These are phyloP conservation scores for Arctostaphylos glauca DNA, from an alignment of 148 eudicot species.

Conservation along the genomic window DNA sequence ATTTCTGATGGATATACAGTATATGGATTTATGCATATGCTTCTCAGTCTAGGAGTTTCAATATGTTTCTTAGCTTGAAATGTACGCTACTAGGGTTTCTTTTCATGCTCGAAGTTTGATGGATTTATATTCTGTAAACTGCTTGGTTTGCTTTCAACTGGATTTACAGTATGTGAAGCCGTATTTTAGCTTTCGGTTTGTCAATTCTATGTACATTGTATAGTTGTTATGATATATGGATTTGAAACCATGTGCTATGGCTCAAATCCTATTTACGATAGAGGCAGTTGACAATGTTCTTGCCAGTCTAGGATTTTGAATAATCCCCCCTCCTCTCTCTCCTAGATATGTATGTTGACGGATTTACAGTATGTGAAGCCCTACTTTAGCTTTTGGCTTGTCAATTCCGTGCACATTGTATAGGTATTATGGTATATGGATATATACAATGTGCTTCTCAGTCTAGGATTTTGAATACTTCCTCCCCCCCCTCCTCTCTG, in stretches of 20 bases:
- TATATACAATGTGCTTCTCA: background rate
- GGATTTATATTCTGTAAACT: background rate
- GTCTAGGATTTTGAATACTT: background rate
- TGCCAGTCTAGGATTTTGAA: background rate
- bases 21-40: background rate
- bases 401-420: background rate
- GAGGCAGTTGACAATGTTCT: background rate
- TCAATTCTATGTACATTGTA: background rate
- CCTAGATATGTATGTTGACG: no score
- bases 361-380: background rate
- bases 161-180: background rate
- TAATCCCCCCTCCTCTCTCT: no score
- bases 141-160: background rate
- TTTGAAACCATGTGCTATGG: background rate
- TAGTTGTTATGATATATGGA: background rate
- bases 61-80: constrained; percentile 1
- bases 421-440: background rate
- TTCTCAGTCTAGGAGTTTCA: background rate
- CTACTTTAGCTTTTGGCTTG: background rate
- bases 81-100: background rate
- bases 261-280: no score
- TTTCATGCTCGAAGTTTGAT: background rate
- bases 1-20: background rate
- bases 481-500: no score
- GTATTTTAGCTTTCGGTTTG: background rate